Evolutionary conservation across 495 filamentous ascomycete genomes (phyloP).

Genomic region (Lepidopterella palustris): DNA sequence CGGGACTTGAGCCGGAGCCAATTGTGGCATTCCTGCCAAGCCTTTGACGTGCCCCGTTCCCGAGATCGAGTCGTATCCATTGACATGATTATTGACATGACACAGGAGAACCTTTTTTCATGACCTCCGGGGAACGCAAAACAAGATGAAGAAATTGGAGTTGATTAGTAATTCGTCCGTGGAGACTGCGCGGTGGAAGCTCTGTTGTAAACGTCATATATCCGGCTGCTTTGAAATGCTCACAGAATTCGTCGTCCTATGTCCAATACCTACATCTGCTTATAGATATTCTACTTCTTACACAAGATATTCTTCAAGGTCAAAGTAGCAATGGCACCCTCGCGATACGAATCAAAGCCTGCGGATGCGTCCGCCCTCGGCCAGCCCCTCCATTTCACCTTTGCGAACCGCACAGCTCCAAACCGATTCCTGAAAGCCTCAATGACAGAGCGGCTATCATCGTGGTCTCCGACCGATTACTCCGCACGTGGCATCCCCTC

Average conservation of each 20-base stretch:
- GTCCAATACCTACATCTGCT: background rate
- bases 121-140: background rate
- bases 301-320: background rate
- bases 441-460: constrained; percentile 55
- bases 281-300: too few species aligned
- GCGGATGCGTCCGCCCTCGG: constrained; percentile 47
- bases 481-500: constrained; percentile 51
- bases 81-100: background rate
- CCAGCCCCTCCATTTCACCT: constrained; percentile 50
- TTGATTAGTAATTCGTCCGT: background rate
- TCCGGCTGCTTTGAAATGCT: background rate
- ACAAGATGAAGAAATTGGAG: background rate
- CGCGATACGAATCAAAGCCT: constrained; percentile 33
- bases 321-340: constrained; percentile 25
- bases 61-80: background rate
- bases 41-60: background rate
- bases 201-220: background rate
- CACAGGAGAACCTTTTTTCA: background rate
- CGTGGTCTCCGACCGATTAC: constrained; percentile 48
- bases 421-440: constrained; percentile 61
- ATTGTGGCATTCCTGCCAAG: background rate
- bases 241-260: background rate
- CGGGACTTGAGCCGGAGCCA: background rate
- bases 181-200: background rate
- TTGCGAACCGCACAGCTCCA: constrained; percentile 48